Conservation (phyloP, 495 filamentous ascomycete genomes). For the Symbiotaphrina buchneri region DNA sequence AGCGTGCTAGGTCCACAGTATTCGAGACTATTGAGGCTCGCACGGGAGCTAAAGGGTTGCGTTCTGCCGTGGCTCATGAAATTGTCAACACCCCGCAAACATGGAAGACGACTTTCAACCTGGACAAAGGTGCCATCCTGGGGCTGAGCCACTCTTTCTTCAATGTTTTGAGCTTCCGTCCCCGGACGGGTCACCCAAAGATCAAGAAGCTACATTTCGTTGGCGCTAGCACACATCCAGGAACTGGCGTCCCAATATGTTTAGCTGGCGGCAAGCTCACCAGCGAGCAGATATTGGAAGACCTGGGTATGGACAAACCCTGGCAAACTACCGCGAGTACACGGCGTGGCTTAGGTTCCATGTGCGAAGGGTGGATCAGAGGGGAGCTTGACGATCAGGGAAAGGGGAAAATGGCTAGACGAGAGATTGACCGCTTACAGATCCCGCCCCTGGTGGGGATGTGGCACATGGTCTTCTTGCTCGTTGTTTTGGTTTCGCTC, state of each 20-base stretch:
- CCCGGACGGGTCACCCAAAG: slow-evolving; percentile 24
- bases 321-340: too few species aligned
- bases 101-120: slow-evolving; percentile 42
- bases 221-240: slow-evolving; percentile 47
- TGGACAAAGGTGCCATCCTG: slow-evolving; percentile 46
- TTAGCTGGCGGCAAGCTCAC: slow-evolving; percentile 40
- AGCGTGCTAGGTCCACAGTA: slow-evolving; percentile 25
- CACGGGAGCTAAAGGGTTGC: slow-evolving; percentile 22
- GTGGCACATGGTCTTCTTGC: too few species aligned
- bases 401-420: too few species aligned
- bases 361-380: too few species aligned
- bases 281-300: slow-evolving; percentile 27
- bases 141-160: slow-evolving; percentile 46
- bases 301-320: slow-evolving; percentile 15
- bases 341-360: too few species aligned
- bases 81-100: slow-evolving; percentile 32
- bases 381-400: too few species aligned
- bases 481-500: too few species aligned
- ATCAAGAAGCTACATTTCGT: slow-evolving; percentile 37
- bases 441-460: too few species aligned
- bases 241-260: slow-evolving; percentile 47
- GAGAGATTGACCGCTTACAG: too few species aligned
- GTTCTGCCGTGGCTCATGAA: slow-evolving; percentile 27
- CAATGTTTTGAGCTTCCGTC: slow-evolving; percentile 45
- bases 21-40: slow-evolving; percentile 29